phyloP scores from a whole-genome alignment of 2,329 filamentous ascomycete genomes.

The Falciphora oryzae region DNA sequence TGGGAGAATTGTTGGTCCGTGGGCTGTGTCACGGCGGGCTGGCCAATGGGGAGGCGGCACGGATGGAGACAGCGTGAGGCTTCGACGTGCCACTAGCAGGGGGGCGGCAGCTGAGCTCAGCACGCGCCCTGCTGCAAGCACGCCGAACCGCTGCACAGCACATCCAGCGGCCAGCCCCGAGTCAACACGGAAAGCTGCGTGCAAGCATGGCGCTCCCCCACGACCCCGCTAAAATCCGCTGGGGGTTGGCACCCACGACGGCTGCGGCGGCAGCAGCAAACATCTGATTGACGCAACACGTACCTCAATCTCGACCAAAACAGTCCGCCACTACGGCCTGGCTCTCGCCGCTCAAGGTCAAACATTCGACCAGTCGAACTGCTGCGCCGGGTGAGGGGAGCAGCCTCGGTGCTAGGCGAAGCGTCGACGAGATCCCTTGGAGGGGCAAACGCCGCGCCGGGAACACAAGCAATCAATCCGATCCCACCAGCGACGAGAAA shows the following conservation, averaged over 20 bases:
- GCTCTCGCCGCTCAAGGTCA: background rate
- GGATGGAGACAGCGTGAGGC: background rate
- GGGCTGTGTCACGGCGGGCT: background rate
- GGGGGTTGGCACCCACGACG: background rate
- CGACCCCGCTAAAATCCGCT: background rate
- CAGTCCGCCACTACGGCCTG: too few relatives aligned
- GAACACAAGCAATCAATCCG: too few relatives aligned
- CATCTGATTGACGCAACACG: too few relatives aligned
- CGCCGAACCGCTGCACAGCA: background rate
- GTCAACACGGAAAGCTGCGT: background rate
- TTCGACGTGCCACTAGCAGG: too few relatives aligned
- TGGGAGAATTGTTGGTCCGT: slow-evolving; percentile 1
- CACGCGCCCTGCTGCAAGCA: background rate
- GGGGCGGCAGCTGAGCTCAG: background rate
- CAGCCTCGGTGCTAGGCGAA: too few relatives aligned
- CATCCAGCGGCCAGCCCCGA: background rate
- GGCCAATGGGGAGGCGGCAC: background rate
- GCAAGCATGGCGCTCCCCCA: background rate
- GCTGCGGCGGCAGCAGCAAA: background rate
- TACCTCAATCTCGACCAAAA: too few relatives aligned
- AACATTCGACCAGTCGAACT: background rate
- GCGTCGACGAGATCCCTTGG: background rate
- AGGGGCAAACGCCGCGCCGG: background rate
- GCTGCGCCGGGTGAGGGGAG: too few relatives aligned
- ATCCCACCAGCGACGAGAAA: too few relatives aligned